Evolutionary conservation across 2,329 filamentous ascomycete genomes (phyloP), one percentile per base, ranked within the genome.

Genomic region (Fusarium tupiense): DNA sequence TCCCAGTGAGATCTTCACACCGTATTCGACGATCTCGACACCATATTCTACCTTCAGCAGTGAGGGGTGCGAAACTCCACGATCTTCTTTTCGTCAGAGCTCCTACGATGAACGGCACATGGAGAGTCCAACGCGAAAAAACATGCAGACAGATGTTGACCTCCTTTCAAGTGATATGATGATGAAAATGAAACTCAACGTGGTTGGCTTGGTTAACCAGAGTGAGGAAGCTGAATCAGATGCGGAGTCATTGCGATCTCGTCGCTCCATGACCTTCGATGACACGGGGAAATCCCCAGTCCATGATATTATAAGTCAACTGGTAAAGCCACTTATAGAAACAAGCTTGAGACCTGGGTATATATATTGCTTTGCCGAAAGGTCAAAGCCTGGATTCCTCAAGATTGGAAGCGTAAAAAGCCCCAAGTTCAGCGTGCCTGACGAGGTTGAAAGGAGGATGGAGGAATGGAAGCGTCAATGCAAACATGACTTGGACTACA

Each of bases 301-400:
- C 6, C 26, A 26, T 13, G 1, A 19, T 1, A 44, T 74, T 10
- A 26, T 54, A 26, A 2, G 46, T 14, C 6, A 1, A 4, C 49
- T 73, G 66, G 6, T 2, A 17, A 16, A 22, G 6, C 4, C n/a
- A 14, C 16, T 14, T 2, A 2, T 1, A 2, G 3, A 2, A 3
- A 20, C 2, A 10, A 6, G 16, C 4, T 38, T 56, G 20, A 8
- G 1, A 3, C 1, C 44, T 33, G 71, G 71, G 13, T 56, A n/a
- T 19, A 11, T 73, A 2, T 74, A 74, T 19, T 73, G 71, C 37
- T 73, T 71, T 7, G 47, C 44, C 14, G 67, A 64, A 8, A 38
- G 31, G 22, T 58, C 67, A 8, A 16, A 16, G 22, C 61, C 44
- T 26, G 67, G 58, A 7, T 52, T 54, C 40, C 68, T 71, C 14